Evolutionary conservation across 2,329 filamentous ascomycete species (phyloP).

Genomic region (Scytalidium lignicola): DNA sequence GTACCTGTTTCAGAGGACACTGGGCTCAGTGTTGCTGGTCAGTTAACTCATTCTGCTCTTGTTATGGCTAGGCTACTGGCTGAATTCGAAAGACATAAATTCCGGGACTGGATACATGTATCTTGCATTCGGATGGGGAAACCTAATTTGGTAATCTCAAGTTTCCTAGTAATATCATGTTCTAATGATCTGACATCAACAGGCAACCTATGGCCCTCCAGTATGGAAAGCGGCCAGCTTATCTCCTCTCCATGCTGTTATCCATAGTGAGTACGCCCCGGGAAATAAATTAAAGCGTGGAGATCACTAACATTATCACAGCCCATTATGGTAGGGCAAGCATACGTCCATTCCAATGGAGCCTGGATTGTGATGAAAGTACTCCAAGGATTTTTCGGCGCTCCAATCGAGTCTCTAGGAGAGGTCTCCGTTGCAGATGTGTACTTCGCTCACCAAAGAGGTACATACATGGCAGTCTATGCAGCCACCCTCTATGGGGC

Average conservation of each 20-base stretch:
- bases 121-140: conserved; percentile 44
- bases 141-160: conserved; percentile 39
- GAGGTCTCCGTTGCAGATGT: conserved; percentile 29
- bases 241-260: conserved; percentile 34
- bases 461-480: conserved; percentile 36
- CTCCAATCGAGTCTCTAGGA: conserved; percentile 22
- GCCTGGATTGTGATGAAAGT: conserved; percentile 19
- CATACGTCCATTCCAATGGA: conserved; percentile 6
- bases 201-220: conserved; percentile 42
- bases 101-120: conserved; percentile 47
- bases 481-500: conserved; percentile 36
- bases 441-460: conserved; percentile 39
- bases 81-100: conserved; percentile 32
- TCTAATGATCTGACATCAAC: not conserved
- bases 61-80: too few species aligned
- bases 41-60: not conserved
- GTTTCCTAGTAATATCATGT: not conserved
- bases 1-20: conserved; percentile 40
- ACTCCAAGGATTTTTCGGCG: conserved; percentile 20
- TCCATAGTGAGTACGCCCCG: conserved; percentile 4
- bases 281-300: not conserved
- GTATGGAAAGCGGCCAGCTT: conserved; percentile 44
- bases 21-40: conserved; percentile 32
- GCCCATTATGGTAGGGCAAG: not conserved
- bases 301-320: not conserved